A percentile compares a stretch with the other conserved stretches of the same genome.
Evolutionary conservation across 2,329 filamentous ascomycete species (phyloP).

Genomic region (Neophaeococcomyces aloes): DNA sequence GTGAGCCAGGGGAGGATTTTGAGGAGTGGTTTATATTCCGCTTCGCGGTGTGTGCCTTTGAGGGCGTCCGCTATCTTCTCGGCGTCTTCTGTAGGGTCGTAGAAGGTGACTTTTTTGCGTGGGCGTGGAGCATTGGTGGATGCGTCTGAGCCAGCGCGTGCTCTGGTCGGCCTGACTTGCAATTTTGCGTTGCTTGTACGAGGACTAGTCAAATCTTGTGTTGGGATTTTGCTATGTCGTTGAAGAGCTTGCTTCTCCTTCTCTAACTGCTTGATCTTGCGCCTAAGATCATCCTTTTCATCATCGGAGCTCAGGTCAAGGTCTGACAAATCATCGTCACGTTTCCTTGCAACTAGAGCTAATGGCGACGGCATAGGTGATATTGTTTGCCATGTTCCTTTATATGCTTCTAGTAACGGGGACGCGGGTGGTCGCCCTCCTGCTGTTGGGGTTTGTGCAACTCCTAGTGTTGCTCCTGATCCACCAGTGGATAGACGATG

Average conservation of each 20-base stretch:
- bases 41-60: slow-evolving; percentile 47
- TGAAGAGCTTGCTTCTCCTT: slow-evolving; percentile 22
- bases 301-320: slow-evolving; percentile 22
- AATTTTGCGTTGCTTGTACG: slow-evolving; percentile 4
- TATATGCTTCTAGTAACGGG: slow-evolving; percentile 82
- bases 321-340: slow-evolving; percentile 44
- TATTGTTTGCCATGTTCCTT: slow-evolving; percentile 85
- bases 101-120: slow-evolving; percentile 57
- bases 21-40: slow-evolving; percentile 62
- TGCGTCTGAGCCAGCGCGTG: slow-evolving; percentile 5
- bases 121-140: neutral
- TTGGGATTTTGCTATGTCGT: neutral
- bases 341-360: slow-evolving; percentile 46
- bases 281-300: slow-evolving; percentile 36
- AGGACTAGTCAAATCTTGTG: slow-evolving; percentile 11
- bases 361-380: slow-evolving; percentile 86
- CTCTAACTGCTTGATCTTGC: slow-evolving; percentile 23
- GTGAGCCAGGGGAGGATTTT: slow-evolving; percentile 75
- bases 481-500: slow-evolving; percentile 22
- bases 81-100: slow-evolving; percentile 73
- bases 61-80: slow-evolving; percentile 65
- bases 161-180: neutral
- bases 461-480: slow-evolving; percentile 27
- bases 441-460: slow-evolving; percentile 25
- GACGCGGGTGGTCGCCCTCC: slow-evolving; percentile 56